phyloP scores from a whole-genome alignment of 306 rosid genomes.

The Cucurbita moschata region DNA sequence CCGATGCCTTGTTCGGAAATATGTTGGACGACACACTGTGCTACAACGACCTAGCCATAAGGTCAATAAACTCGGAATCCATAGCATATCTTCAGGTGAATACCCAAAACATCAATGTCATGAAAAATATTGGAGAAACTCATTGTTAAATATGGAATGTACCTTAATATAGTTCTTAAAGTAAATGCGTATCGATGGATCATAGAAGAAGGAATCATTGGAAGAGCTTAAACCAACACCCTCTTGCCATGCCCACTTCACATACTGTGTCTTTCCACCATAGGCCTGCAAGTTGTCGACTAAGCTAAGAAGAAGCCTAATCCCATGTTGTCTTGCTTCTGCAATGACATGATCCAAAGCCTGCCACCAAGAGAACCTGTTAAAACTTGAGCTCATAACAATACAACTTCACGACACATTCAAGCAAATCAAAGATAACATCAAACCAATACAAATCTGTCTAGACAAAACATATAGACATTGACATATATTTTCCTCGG shows the following conservation, averaged over 20 bases:
- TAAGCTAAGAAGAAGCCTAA: conserved; percentile 78
- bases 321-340: conserved; percentile 66
- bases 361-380: conserved; percentile 32
- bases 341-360: conserved; percentile 86
- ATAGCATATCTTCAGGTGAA: neutral
- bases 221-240: conserved; percentile 84
- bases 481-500: neutral
- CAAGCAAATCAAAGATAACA: neutral
- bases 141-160: neutral
- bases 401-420: conserved; percentile 10
- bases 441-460: neutral
- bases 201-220: conserved; percentile 94
- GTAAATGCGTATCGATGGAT: conserved; percentile 69
- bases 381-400: neutral
- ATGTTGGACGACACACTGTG: neutral
- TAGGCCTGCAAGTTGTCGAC: conserved; percentile 84
- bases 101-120: neutral
- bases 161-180: conserved; percentile 85
- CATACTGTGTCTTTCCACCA: conserved; percentile 96
- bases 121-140: neutral
- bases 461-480: neutral
- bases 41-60: neutral
- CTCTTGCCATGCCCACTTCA: conserved; percentile 98
- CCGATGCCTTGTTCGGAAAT: neutral
- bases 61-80: neutral